Base-by-base conservation (phyloP, 306 rosid genomes). In the Arachis stenosperma region DNA sequence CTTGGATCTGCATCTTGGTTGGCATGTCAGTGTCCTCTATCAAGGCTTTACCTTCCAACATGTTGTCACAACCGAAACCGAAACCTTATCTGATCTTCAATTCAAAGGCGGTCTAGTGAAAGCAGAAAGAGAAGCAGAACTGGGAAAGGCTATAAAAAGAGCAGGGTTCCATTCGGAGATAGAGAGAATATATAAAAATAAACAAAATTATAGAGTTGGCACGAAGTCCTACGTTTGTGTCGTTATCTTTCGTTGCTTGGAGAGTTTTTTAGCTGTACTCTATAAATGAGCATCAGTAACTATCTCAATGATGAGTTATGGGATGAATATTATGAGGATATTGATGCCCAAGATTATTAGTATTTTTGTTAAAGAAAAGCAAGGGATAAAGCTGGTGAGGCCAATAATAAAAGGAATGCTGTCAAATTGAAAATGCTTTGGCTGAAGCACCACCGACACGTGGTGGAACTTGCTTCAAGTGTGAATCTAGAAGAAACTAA, bases 21-120 rank as follows among this genome's bases (percentile, higher is more conserved):
- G 99, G 96, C 99, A 94, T 94, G 73, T 94, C 97, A 70, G 93
- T 86, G 59, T 91, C 99, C 73, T 85, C 85, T 12, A 94, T 71
- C 84, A 87, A 57, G 55, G 96, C 99, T 71, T 88, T 94, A 33
- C 99, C 99, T 87, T 91, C 96, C 89, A 94, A 87, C 99, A 94
- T 94, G 81, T 52, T 76, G 62, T 65, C 69, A 30, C 42, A 51
- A 54, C 46, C 22, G 11, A 10, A 51, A 14, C 37, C 4, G 37
- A 33, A 33, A 33, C 37, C 37, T 33, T 33, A 33, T 33, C 37
- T 33, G 37, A 33, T 33, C 37, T 33, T 33, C 37, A 33, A 33
- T 33, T 33, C 37, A 33, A 33, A 33, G 37, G 37, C 37, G 37
- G 37, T 4, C 37, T 33, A 33, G 4, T 33, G 4, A 67, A 6